A percentile compares a stretch with the other conserved stretches of the same genome.
These are phyloP conservation scores for Termitomyces sp. DNA, from an alignment of 1,284 basidiomycete species.

Conservation along the genomic window DNA sequence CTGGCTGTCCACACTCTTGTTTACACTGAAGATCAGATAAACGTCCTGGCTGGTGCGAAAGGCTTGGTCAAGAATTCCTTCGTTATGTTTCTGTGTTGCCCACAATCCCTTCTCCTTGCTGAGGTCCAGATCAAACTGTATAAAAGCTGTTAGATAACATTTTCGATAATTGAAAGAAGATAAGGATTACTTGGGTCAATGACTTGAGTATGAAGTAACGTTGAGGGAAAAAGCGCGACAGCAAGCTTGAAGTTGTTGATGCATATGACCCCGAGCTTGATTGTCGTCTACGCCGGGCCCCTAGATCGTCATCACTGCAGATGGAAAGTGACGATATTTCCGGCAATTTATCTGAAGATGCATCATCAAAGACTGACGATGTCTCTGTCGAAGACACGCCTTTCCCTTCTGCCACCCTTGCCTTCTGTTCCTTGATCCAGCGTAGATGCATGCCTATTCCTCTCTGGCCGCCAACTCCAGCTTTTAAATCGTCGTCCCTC, in stretches of 20 bases:
- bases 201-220: conserved; percentile 94
- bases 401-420: conserved; percentile 24
- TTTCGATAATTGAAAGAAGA: background rate
- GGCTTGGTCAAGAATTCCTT: conserved; percentile 84
- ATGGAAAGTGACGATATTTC: conserved; percentile 29
- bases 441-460: conserved; percentile 80
- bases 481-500: conserved; percentile 81
- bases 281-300: conserved; percentile 24
- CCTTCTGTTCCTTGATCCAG: conserved; percentile 67
- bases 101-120: conserved; percentile 82
- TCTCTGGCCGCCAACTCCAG: conserved; percentile 89
- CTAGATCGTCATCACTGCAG: conserved; percentile 39
- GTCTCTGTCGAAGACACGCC: conserved; percentile 17
- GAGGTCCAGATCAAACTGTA: conserved; percentile 75
- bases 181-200: conserved; percentile 58
- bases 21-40: conserved; percentile 86
- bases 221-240: conserved; percentile 73
- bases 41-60: conserved; percentile 85
- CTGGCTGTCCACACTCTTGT: conserved; percentile 65
- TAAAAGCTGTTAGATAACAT: conserved; percentile 8
- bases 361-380: conserved; percentile 7
- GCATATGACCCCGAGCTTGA: conserved; percentile 64
- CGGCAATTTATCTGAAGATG: conserved; percentile 26
- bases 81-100: conserved; percentile 94
- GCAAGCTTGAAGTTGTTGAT: conserved; percentile 71